A percentile compares a stretch with the other conserved stretches of the same genome.
phyloP scores from a whole-genome alignment of 208 protist genomes.

The Crithidia sp. region DNA sequence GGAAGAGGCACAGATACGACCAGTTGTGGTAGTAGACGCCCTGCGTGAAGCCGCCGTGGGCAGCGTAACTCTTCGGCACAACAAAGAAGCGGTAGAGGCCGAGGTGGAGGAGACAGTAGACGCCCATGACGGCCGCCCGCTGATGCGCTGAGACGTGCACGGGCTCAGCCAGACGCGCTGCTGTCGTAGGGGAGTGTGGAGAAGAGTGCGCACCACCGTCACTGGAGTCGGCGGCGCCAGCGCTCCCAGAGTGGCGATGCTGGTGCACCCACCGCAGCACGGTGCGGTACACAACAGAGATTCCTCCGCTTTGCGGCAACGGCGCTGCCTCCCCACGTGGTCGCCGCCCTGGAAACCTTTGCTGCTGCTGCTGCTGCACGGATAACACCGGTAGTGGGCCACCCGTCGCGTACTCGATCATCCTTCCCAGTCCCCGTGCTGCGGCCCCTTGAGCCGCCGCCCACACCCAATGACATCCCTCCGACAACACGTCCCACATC shows the following conservation, averaged over 20 bases:
- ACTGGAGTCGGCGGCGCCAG: not conserved
- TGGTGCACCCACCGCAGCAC: conserved; percentile 1
- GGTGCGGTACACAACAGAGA: not conserved
- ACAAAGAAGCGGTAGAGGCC: conserved; percentile 48
- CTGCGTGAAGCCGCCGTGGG: conserved; percentile 50
- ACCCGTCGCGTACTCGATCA: conserved; percentile 14
- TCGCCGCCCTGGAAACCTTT: not conserved
- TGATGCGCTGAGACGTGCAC: conserved; percentile 31
- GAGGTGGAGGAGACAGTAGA: conserved; percentile 54
- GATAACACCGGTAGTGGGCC: not conserved
- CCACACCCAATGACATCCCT: not conserved
- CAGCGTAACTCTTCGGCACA: conserved; percentile 39
- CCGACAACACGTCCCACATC: conserved; percentile 22
- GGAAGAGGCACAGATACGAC: conserved; percentile 55
- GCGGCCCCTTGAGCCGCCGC: conserved; percentile 4
- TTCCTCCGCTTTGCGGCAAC: not conserved
- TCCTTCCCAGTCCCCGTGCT: not conserved
- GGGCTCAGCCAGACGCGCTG: not conserved
- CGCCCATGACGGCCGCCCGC: conserved; percentile 32
- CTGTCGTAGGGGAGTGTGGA: not conserved
- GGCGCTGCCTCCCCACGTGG: too few species aligned
- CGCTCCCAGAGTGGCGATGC: not conserved
- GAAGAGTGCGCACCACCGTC: not conserved
- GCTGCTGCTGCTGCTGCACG: not conserved
- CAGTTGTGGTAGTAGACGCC: conserved; percentile 60